phyloP scores from a whole-genome alignment of 257 asterid species.

The Penstemon davidsonii region DNA sequence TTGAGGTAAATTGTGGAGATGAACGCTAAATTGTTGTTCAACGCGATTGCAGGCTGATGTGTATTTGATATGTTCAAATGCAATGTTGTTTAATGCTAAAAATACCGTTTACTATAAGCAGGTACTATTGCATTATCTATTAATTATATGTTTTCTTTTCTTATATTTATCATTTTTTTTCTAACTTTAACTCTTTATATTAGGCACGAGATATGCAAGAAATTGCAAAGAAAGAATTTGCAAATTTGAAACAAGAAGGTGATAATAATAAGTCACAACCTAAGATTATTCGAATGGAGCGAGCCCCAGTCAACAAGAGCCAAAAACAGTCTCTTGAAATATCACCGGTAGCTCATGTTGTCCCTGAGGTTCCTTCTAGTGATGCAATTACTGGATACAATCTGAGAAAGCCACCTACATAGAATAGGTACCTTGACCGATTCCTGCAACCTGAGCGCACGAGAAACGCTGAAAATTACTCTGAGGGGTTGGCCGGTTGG shows the following conservation, averaged over 20 bases:
- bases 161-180: not conserved
- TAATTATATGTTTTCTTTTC: constrained; percentile 15
- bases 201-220: constrained; percentile 91
- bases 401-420: constrained; percentile 68
- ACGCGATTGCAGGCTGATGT: constrained; percentile 75
- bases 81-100: constrained; percentile 81
- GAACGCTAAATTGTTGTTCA: constrained; percentile 6
- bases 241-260: constrained; percentile 81
- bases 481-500: constrained; percentile 37
- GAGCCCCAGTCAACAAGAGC: constrained; percentile 84
- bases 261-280: constrained; percentile 89
- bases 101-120: constrained; percentile 85
- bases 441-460: constrained; percentile 49
- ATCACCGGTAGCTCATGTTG: constrained; percentile 55
- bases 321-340: constrained; percentile 55
- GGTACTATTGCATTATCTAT: constrained; percentile 38
- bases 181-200: constrained; percentile 25
- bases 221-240: constrained; percentile 76
- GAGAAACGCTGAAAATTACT: constrained; percentile 31
- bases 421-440: constrained; percentile 46
- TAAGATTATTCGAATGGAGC: constrained; percentile 87
- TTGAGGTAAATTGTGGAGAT: constrained; percentile 1
- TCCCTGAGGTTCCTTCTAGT: constrained; percentile 54
- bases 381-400: constrained; percentile 61
- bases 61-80: constrained; percentile 84